Evolutionary conservation across 1,139 yeast species (phyloP).

Genomic region (Blastobotrys indianensis): DNA sequence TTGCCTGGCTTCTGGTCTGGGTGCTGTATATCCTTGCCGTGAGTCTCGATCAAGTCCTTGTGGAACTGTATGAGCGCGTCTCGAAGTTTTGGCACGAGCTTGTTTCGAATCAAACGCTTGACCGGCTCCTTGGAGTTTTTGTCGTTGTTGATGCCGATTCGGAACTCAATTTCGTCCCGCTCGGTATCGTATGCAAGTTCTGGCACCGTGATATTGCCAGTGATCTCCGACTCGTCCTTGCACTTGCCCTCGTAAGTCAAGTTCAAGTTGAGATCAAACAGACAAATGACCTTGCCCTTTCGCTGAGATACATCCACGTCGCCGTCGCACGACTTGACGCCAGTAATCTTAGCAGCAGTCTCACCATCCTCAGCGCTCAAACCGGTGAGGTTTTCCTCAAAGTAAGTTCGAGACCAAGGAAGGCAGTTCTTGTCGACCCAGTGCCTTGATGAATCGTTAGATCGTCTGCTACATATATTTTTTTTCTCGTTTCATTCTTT

Average conservation of each 20-base stretch:
- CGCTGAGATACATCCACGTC: constrained; percentile 96
- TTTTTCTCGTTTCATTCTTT: no score
- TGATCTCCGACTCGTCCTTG: constrained; percentile 35
- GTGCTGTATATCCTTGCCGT: constrained; percentile 85
- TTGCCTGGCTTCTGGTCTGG: constrained; percentile 56
- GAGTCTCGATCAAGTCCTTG: constrained; percentile 61
- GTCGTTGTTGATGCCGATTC: constrained; percentile 55
- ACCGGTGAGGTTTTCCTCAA: constrained; percentile 53
- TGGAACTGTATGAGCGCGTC: constrained; percentile 60
- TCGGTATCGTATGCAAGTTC: constrained; percentile 95
- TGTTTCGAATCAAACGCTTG: constrained; percentile 48
- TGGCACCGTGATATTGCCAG: constrained; percentile 76
- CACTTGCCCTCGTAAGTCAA: constrained; percentile 53
- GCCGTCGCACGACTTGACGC: constrained; percentile 74
- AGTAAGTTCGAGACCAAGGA: constrained; percentile 80
- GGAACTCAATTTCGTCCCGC: constrained; percentile 77
- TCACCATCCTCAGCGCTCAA: constrained; percentile 37
- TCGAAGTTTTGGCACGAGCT: constrained; percentile 67
- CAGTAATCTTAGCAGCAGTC: constrained; percentile 42
- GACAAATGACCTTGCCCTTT: constrained; percentile 90
- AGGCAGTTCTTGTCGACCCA: constrained; percentile 99
- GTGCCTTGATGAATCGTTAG: constrained; percentile 45
- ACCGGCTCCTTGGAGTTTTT: constrained; percentile 48
- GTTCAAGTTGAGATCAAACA: constrained; percentile 72
- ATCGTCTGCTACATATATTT: no score